Evolutionary conservation across 192 early-diverging fungal genomes (phyloP).

Genomic region (Spinellus fusiger): DNA sequence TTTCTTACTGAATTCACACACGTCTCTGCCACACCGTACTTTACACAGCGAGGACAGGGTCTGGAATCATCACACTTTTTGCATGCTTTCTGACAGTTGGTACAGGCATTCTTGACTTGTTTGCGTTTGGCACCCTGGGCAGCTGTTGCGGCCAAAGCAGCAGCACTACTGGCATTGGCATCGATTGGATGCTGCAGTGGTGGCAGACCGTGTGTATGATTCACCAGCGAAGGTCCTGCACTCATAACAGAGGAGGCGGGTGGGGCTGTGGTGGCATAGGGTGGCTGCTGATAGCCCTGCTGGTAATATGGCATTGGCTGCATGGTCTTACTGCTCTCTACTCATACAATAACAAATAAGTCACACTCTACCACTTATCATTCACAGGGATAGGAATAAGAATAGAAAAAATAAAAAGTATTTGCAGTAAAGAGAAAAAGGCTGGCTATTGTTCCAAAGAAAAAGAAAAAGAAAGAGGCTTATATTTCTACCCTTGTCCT

Average conservation of each 20-base stretch:
- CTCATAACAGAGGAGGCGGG: constrained; percentile 3
- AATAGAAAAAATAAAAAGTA: too few species aligned
- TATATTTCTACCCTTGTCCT: too few species aligned
- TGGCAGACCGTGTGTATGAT: neutral
- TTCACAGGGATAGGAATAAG: too few species aligned
- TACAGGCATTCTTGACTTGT: constrained; percentile 28
- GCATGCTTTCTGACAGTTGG: constrained; percentile 83
- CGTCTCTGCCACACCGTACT: constrained; percentile 56
- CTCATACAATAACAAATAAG: too few species aligned
- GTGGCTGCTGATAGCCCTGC: constrained; percentile 1
- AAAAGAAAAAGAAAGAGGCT: too few species aligned
- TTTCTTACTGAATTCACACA: constrained; percentile 77
- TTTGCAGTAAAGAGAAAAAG: too few species aligned
- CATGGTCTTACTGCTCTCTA: neutral
- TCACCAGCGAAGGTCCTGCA: neutral
- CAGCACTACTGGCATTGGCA: neutral
- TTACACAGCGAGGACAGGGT: constrained; percentile 78
- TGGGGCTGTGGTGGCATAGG: constrained; percentile 7
- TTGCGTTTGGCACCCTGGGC: constrained; percentile 7
- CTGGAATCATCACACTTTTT: constrained; percentile 87
- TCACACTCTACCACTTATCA: too few species aligned
- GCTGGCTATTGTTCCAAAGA: too few species aligned
- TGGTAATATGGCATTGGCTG: constrained; percentile 6
- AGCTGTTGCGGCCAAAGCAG: neutral
- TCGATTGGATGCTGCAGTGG: neutral